A percentile compares a stretch with the other conserved stretches of the same genome.
Conservation (phyloP, 352 stramenopile species). For the Phytopythium kandeliae region DNA sequence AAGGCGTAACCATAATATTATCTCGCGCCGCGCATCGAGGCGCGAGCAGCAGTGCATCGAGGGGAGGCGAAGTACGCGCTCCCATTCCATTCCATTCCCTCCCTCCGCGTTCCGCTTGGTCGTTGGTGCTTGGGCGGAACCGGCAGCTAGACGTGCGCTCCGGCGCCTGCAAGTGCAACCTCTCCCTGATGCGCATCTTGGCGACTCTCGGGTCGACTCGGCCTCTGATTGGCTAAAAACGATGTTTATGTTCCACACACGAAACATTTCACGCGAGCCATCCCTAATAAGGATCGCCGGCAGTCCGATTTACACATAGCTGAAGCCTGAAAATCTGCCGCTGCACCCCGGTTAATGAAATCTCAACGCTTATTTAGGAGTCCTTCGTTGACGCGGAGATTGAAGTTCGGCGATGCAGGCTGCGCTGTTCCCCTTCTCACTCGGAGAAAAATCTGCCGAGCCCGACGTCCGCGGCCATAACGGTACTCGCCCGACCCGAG, state of each 20-base stretch:
- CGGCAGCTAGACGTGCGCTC: no score
- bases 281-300: neutral
- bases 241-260: neutral
- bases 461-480: neutral
- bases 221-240: neutral
- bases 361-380: neutral
- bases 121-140: neutral
- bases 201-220: neutral
- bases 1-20: slow-evolving; percentile 8
- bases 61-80: no score
- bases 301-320: no score
- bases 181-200: neutral
- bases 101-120: no score
- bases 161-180: neutral
- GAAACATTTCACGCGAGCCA: neutral
- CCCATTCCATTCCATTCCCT: neutral
- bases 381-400: neutral
- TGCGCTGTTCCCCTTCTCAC: neutral
- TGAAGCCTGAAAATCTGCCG: no score
- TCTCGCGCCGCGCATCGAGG: no score
- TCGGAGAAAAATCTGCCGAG: neutral
- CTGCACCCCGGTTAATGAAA: no score
- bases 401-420: slow-evolving; percentile 2
- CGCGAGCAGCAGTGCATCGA: no score
- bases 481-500: no score